Conservation (phyloP, 225 moss, liverwort and hornwort species). For the Neckera pumila region DNA sequence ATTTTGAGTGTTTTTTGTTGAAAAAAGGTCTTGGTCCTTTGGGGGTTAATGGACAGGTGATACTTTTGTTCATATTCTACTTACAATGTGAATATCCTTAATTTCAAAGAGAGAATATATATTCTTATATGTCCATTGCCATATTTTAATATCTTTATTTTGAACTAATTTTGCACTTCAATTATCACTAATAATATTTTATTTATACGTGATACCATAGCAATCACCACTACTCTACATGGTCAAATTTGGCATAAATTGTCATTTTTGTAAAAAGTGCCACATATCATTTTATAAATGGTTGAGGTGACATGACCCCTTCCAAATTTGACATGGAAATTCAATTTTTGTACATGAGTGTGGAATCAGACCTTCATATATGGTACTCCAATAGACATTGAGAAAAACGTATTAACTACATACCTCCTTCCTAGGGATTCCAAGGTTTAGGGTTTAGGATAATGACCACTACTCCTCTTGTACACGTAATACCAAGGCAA, state of each 20-base stretch:
- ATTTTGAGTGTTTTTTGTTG: too few relatives aligned
- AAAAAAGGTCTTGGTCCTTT: too few relatives aligned
- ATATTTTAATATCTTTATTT: neutral
- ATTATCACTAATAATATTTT: too few relatives aligned
- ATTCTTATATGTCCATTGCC: neutral
- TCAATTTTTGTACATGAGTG: too few relatives aligned
- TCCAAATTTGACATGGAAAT: too few relatives aligned
- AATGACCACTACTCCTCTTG: neutral
- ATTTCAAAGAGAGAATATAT: neutral
- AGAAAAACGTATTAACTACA: neutral
- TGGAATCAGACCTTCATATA: too few relatives aligned
- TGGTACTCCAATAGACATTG: neutral
- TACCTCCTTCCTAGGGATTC: neutral
- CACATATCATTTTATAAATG: too few relatives aligned
- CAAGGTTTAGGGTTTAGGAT: neutral
- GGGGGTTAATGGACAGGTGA: too few relatives aligned
- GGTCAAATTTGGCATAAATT: too few relatives aligned
- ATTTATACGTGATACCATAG: neutral
- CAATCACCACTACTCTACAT: neutral
- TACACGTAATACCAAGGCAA: neutral
- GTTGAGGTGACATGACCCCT: rapidly evolving
- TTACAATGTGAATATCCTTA: too few relatives aligned
- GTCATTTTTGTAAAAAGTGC: rapidly evolving
- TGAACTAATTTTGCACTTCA: too few relatives aligned
- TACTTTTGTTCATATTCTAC: too few relatives aligned